A percentile compares a stretch with the other conserved stretches of the same genome.
Evolutionary conservation across 1,284 basidiomycete genomes (phyloP).

Genomic region (Boletellus deceptivus): DNA sequence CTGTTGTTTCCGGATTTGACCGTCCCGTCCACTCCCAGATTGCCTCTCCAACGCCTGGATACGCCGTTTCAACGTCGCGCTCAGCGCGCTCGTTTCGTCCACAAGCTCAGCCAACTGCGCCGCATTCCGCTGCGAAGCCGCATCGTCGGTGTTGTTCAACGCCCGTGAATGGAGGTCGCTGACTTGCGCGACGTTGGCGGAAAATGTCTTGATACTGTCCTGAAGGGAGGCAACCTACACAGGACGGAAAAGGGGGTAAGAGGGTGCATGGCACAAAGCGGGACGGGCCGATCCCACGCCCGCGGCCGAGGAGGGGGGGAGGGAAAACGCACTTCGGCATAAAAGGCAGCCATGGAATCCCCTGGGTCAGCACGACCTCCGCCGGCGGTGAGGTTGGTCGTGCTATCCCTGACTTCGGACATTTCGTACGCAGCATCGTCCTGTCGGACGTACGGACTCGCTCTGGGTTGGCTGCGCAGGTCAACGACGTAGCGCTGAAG

Average conservation of each 20-base stretch:
- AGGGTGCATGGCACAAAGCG: not conserved
- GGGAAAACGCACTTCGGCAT: conserved; percentile 57
- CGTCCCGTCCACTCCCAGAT: conserved; percentile 71
- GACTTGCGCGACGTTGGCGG: conserved; percentile 67
- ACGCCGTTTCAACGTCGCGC: conserved; percentile 70
- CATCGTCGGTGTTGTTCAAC: conserved; percentile 76
- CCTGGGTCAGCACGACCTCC: conserved; percentile 36
- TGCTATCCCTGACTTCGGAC: conserved; percentile 59
- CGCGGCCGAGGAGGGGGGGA: not conserved
- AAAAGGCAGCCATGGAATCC: conserved; percentile 70
- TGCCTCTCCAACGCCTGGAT: conserved; percentile 78
- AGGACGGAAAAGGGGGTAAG: not conserved
- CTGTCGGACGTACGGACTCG: conserved; percentile 66
- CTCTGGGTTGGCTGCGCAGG: conserved; percentile 51
- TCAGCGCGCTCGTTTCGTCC: conserved; percentile 75
- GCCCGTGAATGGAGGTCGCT: conserved; percentile 73
- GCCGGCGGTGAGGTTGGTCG: conserved; percentile 44
- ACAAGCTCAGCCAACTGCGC: conserved; percentile 73
- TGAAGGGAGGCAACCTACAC: conserved; percentile 69
- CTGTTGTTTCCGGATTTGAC: conserved; percentile 81
- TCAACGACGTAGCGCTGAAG: not conserved
- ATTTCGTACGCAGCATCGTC: conserved; percentile 69
- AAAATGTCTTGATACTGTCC: conserved; percentile 67
- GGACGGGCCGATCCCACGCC: too few species aligned
- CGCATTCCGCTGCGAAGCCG: conserved; percentile 57